phyloP scores from a whole-genome alignment of 345 rosid species.

The Trapa bicornis region DNA sequence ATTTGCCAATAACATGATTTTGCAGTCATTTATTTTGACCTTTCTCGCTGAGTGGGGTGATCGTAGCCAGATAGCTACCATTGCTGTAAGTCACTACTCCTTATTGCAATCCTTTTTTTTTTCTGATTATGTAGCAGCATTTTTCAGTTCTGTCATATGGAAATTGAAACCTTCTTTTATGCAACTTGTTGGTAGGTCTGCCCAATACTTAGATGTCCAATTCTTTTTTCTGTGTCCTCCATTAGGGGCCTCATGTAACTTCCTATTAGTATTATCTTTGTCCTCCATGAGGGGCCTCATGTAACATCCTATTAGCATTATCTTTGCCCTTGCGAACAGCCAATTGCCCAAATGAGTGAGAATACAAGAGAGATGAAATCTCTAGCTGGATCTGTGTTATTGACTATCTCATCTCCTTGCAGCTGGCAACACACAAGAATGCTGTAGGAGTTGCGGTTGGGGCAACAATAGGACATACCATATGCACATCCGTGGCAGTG shows the following conservation, averaged over 20 bases:
- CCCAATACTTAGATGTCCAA: too few species aligned
- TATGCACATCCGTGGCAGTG: constrained; percentile 90
- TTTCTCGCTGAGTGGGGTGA: constrained; percentile 99
- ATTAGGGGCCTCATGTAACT: too few species aligned
- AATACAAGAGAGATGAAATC: too few species aligned
- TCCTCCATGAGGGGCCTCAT: too few species aligned
- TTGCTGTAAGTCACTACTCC: constrained; percentile 59
- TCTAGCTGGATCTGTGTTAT: background rate
- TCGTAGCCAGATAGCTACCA: constrained; percentile 98
- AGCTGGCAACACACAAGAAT: constrained; percentile 96
- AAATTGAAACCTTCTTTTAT: background rate
- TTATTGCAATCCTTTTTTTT: background rate
- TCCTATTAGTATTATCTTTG: too few species aligned
- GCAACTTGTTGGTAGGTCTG: too few species aligned
- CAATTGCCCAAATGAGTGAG: too few species aligned
- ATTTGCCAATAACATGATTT: background rate
- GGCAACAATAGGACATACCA: constrained; percentile 69
- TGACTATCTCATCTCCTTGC: constrained; percentile 12
- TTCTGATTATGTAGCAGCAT: background rate
- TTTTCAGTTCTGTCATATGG: background rate
- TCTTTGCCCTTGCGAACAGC: too few species aligned
- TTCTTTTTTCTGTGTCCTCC: too few species aligned
- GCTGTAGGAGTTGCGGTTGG: constrained; percentile 90
- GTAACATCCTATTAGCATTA: too few species aligned
- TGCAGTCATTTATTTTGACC: constrained; percentile 88